Evolutionary conservation across 2,329 filamentous ascomycete species (phyloP).

Genomic region (Alternaria sp.): DNA sequence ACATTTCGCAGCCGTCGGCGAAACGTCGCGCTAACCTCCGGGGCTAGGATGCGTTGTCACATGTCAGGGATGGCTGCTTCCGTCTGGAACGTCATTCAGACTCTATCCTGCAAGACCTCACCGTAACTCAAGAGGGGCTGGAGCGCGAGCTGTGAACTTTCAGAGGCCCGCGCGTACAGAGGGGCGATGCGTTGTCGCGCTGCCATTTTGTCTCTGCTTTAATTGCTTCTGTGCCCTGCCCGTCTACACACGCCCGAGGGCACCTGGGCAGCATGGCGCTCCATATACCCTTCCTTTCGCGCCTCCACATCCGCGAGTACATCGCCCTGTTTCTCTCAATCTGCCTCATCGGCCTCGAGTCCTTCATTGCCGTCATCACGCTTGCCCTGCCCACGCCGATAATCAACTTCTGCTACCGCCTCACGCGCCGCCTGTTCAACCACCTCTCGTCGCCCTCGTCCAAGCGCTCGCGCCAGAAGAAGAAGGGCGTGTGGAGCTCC

Average conservation of each 20-base stretch:
- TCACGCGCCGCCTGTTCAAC: slow-evolving; percentile 84
- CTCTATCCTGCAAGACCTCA: slow-evolving; percentile 6
- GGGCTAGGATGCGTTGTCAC: slow-evolving; percentile 19
- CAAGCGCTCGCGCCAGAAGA: slow-evolving; percentile 70
- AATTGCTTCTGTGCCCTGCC: slow-evolving; percentile 1
- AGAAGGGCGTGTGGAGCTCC: slow-evolving; percentile 75
- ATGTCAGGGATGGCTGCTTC: slow-evolving; percentile 18
- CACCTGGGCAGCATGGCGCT: slow-evolving; percentile 46
- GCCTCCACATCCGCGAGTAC: slow-evolving; percentile 74
- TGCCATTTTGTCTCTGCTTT: not conserved
- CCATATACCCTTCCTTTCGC: slow-evolving; percentile 67
- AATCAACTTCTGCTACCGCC: slow-evolving; percentile 80
- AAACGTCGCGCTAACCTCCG: slow-evolving; percentile 15
- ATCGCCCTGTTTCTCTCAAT: slow-evolving; percentile 85
- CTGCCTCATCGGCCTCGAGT: slow-evolving; percentile 80
- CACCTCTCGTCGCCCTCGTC: slow-evolving; percentile 73
- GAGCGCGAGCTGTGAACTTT: slow-evolving; percentile 3
- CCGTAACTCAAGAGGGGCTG: not conserved
- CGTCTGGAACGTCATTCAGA: slow-evolving; percentile 13
- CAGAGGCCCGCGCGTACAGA: slow-evolving; percentile 8
- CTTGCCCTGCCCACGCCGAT: slow-evolving; percentile 83
- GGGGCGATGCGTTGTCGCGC: slow-evolving; percentile 10
- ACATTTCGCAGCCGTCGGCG: not conserved
- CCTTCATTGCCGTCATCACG: slow-evolving; percentile 82
- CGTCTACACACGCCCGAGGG: slow-evolving; percentile 18